Conservation (phyloP, 1,284 basidiomycete species). For the Cryptococcus sp. region DNA sequence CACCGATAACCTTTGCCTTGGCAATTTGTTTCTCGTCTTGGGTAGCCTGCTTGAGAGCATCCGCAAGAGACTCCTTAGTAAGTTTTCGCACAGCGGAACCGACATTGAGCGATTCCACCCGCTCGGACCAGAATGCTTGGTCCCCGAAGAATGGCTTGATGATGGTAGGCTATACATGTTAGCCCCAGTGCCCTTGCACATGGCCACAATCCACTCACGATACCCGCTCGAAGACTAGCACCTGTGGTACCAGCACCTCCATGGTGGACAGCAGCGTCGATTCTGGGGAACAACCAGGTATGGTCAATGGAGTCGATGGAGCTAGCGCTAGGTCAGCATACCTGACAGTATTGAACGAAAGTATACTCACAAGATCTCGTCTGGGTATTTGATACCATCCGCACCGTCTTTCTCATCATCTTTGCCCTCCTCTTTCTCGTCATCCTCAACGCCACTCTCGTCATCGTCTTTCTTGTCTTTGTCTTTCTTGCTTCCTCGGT, state of each 20-base stretch:
- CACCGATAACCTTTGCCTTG: slow-evolving; percentile 73
- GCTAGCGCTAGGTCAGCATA: slow-evolving; percentile 16
- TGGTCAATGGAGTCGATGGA: slow-evolving; percentile 84
- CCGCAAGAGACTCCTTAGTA: slow-evolving; percentile 67
- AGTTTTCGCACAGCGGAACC: slow-evolving; percentile 80
- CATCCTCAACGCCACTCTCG: not conserved
- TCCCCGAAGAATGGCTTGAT: slow-evolving; percentile 98
- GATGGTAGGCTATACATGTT: slow-evolving; percentile 66
- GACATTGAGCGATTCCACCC: slow-evolving; percentile 86
- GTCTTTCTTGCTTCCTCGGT: slow-evolving; percentile 64
- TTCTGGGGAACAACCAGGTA: slow-evolving; percentile 90
- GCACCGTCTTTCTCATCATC: slow-evolving; percentile 26
- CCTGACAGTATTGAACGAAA: not conserved
- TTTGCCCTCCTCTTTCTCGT: slow-evolving; percentile 25
- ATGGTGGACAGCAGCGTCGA: slow-evolving; percentile 95
- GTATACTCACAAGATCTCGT: slow-evolving; percentile 58
- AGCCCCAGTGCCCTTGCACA: slow-evolving; percentile 6
- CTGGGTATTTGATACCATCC: slow-evolving; percentile 56
- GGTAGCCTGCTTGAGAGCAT: slow-evolving; percentile 75
- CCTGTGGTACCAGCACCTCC: slow-evolving; percentile 95
- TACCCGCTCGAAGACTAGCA: slow-evolving; percentile 67
- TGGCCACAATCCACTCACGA: slow-evolving; percentile 14
- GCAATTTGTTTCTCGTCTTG: slow-evolving; percentile 81
- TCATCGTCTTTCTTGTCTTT: slow-evolving; percentile 43
- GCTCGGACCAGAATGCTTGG: slow-evolving; percentile 94